A percentile compares a stretch with the other conserved stretches of the same genome.
These are phyloP conservation scores for Cordyceps cateniannulata DNA, from an alignment of 2,329 filamentous ascomycete genomes.

Conservation along the genomic window DNA sequence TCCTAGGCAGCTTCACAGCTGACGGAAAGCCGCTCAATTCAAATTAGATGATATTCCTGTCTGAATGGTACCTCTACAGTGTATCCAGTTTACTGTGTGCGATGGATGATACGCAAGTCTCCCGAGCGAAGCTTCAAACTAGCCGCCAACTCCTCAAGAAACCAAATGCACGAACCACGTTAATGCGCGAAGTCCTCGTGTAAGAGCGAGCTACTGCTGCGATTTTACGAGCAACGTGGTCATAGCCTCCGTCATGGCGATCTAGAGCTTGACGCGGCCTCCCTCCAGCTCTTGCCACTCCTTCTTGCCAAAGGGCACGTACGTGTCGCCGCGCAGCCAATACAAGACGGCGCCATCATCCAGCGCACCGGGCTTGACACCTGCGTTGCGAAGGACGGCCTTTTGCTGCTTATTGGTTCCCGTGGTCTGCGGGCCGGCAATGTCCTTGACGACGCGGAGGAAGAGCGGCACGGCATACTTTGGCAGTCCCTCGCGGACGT, in stretches of 20 bases:
- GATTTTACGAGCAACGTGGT: too few relatives aligned
- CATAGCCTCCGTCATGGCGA: not conserved
- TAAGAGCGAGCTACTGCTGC: not conserved
- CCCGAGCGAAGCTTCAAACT: too few relatives aligned
- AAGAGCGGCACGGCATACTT: slow-evolving; percentile 74
- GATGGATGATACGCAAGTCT: not conserved
- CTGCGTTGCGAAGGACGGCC: slow-evolving; percentile 61
- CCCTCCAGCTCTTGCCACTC: slow-evolving; percentile 65
- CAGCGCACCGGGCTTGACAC: slow-evolving; percentile 54
- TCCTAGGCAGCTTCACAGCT: slow-evolving; percentile 8
- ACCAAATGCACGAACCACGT: too few relatives aligned
- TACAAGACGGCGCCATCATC: slow-evolving; percentile 39
- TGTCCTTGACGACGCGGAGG: slow-evolving; percentile 56
- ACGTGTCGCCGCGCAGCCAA: slow-evolving; percentile 61
- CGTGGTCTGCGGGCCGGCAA: slow-evolving; percentile 55
- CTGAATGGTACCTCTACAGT: not conserved
- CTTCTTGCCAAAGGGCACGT: slow-evolving; percentile 57
- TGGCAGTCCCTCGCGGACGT: slow-evolving; percentile 55
- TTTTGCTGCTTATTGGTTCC: slow-evolving; percentile 91
- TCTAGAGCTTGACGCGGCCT: slow-evolving; percentile 64
- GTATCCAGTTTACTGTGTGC: not conserved
- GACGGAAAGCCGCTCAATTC: not conserved
- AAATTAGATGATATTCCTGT: not conserved
- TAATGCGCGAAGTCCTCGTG: too few relatives aligned
- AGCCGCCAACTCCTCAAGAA: not conserved